phyloP scores from a whole-genome alignment of 202 grass and related monocot species.

The Carex arenaria region DNA sequence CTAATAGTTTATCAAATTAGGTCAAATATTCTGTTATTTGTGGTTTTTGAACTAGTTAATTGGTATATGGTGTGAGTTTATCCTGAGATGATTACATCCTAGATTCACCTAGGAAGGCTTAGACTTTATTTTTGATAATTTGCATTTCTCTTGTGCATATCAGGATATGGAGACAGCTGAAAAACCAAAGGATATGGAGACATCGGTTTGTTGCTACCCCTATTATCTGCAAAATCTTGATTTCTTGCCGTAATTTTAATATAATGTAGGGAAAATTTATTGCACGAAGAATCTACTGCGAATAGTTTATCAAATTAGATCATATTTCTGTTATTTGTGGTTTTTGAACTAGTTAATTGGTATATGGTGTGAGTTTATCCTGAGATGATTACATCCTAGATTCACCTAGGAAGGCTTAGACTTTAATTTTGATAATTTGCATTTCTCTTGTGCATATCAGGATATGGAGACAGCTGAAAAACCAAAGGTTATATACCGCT shows the following conservation, averaged over 20 bases:
- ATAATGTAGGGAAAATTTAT: background rate
- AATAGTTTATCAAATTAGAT: background rate
- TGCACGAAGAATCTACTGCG: background rate
- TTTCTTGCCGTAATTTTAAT: background rate
- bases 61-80: background rate
- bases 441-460: background rate
- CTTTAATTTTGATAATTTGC: background rate
- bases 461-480: conserved; percentile 34
- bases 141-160: background rate
- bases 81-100: background rate
- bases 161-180: conserved; percentile 29
- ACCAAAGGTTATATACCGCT: conserved; percentile 57
- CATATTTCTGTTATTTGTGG: too few relatives aligned
- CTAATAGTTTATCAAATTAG: background rate
- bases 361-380: background rate
- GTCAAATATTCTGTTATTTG: too few relatives aligned
- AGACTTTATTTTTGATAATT: background rate
- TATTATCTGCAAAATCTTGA: background rate
- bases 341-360: background rate
- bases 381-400: background rate
- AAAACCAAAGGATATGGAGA: conserved; percentile 24
- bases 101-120: background rate
- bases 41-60: background rate
- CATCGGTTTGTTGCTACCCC: background rate
- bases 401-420: background rate